phyloP scores from a whole-genome alignment of 768 basidiomycete species.

The Boletus rubroflammeus region DNA sequence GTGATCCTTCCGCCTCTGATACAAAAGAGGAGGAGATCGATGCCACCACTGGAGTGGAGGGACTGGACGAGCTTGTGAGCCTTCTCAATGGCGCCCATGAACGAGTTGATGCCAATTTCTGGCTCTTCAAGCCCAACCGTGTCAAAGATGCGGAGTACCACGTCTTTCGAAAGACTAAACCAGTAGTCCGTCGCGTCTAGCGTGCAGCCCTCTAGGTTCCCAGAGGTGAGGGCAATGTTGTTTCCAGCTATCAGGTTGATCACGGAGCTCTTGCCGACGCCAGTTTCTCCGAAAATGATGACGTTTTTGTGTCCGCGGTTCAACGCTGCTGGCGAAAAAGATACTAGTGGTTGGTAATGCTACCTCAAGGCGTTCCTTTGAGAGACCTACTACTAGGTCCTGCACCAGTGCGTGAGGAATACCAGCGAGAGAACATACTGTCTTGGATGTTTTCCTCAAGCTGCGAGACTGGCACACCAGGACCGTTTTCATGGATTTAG shows the following conservation, averaged over 20 bases:
- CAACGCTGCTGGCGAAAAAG: neutral
- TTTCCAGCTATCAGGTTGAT: conserved; percentile 6
- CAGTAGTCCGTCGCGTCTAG: neutral
- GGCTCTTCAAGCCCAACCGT: conserved; percentile 11
- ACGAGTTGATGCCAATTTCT: neutral
- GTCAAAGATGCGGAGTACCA: conserved; percentile 1
- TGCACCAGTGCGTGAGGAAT: too few species aligned
- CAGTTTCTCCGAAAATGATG: conserved; percentile 10
- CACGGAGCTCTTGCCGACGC: conserved; percentile 8
- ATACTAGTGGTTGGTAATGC: neutral
- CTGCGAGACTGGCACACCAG: too few species aligned
- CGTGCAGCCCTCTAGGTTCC: neutral
- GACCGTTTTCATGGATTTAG: too few species aligned
- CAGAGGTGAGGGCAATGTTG: neutral
- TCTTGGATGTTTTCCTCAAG: neutral
- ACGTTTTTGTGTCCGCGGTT: neutral
- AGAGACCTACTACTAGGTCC: neutral
- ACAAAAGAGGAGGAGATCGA: conserved; percentile 18
- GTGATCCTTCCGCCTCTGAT: conserved; percentile 7
- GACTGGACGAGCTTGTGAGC: conserved; percentile 5
- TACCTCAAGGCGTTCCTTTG: neutral
- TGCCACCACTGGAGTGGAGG: conserved; percentile 2
- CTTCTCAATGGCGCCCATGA: conserved; percentile 9
- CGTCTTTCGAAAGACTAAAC: neutral
- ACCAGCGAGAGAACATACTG: too few species aligned